These are phyloP conservation scores for Macrophomina tecta DNA, from an alignment of 2,329 filamentous ascomycete species.

Conservation along the genomic window DNA sequence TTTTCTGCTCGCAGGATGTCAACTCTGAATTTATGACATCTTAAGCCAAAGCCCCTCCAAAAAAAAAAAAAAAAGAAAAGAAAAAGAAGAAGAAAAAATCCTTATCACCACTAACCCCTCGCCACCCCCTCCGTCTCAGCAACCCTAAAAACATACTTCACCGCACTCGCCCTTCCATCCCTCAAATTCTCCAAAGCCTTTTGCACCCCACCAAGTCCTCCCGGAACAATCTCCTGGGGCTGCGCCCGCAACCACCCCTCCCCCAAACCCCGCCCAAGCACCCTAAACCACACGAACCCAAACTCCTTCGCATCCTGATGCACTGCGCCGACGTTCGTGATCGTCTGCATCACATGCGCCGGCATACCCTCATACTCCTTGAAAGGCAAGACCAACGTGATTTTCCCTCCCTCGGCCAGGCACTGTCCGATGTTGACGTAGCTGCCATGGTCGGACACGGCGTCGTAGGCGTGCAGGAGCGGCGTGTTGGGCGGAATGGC, in stretches of 20 bases:
- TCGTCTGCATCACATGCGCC: not conserved
- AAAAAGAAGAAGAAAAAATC: too few species aligned
- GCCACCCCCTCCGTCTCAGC: slow-evolving; percentile 33
- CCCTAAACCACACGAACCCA: slow-evolving; percentile 42
- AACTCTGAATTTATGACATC: too few species aligned
- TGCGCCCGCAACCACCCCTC: slow-evolving; percentile 46
- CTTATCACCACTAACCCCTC: not conserved
- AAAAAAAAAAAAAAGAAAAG: too few species aligned
- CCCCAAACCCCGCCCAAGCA: slow-evolving; percentile 39
- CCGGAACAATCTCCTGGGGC: slow-evolving; percentile 40
- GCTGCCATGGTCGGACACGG: slow-evolving; percentile 36
- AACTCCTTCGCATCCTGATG: slow-evolving; percentile 42
- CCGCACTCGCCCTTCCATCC: slow-evolving; percentile 39
- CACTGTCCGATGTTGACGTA: slow-evolving; percentile 48
- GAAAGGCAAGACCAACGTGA: slow-evolving; percentile 50
- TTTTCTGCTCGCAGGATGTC: too few species aligned
- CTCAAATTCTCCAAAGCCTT: slow-evolving; percentile 37
- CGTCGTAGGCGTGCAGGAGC: slow-evolving; percentile 42
- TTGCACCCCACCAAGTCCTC: slow-evolving; percentile 38
- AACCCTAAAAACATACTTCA: slow-evolving; percentile 41
- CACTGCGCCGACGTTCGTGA: slow-evolving; percentile 27
- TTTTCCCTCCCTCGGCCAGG: slow-evolving; percentile 41
- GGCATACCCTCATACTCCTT: slow-evolving; percentile 44
- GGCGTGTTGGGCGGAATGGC: slow-evolving; percentile 34
- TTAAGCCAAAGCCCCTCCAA: not conserved